Evolutionary conservation across 257 asterid genomes (phyloP), one percentile per base, ranked within the genome.

Genomic region (Gentiana dahurica): DNA sequence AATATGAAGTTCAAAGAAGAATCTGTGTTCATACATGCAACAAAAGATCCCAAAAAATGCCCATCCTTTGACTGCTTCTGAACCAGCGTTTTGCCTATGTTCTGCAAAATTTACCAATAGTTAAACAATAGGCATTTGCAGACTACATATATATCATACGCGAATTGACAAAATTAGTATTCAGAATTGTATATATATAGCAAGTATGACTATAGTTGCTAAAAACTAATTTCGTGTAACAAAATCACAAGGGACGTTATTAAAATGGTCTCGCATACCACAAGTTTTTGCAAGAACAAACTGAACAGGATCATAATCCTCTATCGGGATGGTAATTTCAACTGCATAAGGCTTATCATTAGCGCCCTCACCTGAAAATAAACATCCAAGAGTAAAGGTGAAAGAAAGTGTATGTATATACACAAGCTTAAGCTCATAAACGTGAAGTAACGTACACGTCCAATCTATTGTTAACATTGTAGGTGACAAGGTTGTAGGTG

Each of bases 401-500:
- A 68, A 33, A 51, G 35, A 54, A 4, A 12, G 24, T 24, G 24
- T 24, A 24, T 24, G 24, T 8, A 56, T 57, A 53, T 24, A 12
- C 36, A 12, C 32, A 54, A 32, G 61, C 45, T 43, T 11, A 35
- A 62, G 53, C 43, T 53, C 3, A 36, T 12, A 46, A 43, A 8
- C 33, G 12, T 8, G 13, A 59, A 44, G 10, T 43, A 58, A 24
- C 24, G 12, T 79, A 91, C 98, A 91, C 77, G 73, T 85, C 98
- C 98, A 91, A 12, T 82, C 82, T 54, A 91, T 63, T 61, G 64
- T 51, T 57, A 87, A 65, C 61, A 59, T 68, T 59, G 92, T 71
- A 60, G 98, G 98, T 60, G 98, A 82, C 69, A 91, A 76, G 53
- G 96, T 85, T 60, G 96, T 85, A 8, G 98, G 98, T 49, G 89